Evolutionary conservation across 139 green algal genomes (phyloP).

Genomic region (Chlorella sp.): DNA sequence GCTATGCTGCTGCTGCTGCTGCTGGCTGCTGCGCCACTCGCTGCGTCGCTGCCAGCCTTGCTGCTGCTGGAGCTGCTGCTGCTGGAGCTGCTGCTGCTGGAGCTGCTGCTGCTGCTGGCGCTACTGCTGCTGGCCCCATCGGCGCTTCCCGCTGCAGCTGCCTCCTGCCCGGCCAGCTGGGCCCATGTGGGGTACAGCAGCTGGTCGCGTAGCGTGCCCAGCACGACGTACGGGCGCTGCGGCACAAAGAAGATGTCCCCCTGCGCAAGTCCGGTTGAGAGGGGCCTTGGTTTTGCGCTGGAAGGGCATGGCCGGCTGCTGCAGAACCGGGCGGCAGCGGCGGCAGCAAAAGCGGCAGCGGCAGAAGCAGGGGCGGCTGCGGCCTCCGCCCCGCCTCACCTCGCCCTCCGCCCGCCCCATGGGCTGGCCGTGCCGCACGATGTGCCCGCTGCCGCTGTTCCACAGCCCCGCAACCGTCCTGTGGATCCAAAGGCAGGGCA

Average conservation of each 20-base stretch:
- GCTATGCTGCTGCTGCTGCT: background rate
- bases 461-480: conserved; percentile 92
- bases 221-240: conserved; percentile 96
- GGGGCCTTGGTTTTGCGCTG: background rate
- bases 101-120: conserved; percentile 15
- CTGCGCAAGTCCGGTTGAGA: background rate
- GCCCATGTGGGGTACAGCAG: conserved; percentile 87
- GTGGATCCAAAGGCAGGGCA: background rate
- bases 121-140: background rate
- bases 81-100: background rate
- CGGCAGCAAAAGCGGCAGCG: background rate
- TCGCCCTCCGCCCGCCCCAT: conserved; percentile 43
- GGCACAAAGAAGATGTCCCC: conserved; percentile 77
- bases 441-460: conserved; percentile 67
- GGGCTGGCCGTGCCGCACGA: conserved; percentile 54
- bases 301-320: background rate
- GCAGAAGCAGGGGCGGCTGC: too few relatives aligned
- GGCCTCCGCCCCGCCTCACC: background rate
- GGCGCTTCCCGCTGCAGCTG: background rate
- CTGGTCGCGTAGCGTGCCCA: conserved; percentile 91
- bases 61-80: background rate
- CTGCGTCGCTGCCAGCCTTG: background rate
- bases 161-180: background rate
- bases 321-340: background rate
- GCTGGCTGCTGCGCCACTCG: background rate